Conservation (phyloP, 805 yeast species). For the Torulaspora quercuum region DNA sequence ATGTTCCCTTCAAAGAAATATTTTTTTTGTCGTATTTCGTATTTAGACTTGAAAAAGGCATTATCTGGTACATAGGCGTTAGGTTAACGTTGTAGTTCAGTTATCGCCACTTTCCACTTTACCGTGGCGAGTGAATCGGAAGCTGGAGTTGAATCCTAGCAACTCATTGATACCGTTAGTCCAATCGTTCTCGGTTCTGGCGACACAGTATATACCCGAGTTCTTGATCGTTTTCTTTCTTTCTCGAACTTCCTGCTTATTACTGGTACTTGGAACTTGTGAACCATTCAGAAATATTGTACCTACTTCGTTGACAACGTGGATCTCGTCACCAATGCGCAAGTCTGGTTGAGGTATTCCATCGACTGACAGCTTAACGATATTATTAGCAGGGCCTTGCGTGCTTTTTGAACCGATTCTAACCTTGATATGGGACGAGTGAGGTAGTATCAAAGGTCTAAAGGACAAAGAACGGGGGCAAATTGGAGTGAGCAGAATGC, state of each 20-base stretch:
- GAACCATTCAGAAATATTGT: constrained; percentile 54
- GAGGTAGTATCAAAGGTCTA: constrained; percentile 80
- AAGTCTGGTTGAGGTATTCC: constrained; percentile 74
- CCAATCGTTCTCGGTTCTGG: constrained; percentile 85
- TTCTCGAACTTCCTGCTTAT: constrained; percentile 17
- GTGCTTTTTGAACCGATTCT: constrained; percentile 50
- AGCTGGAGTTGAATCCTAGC: constrained; percentile 83
- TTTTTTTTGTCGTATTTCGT: too few relatives aligned
- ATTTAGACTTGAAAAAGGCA: too few relatives aligned
- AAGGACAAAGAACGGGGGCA: constrained; percentile 91
- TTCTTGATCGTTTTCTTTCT: constrained; percentile 26
- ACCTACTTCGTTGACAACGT: constrained; percentile 63
- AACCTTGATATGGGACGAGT: constrained; percentile 67
- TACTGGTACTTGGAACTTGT: constrained; percentile 41
- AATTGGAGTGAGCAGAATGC: constrained; percentile 80
- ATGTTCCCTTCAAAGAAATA: constrained; percentile 22
- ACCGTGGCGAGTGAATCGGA: constrained; percentile 45
- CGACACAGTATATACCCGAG: constrained; percentile 83
- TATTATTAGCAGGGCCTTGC: constrained; percentile 37
- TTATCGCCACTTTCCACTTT: constrained; percentile 1
- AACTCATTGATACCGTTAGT: constrained; percentile 83
- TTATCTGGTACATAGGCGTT: too few relatives aligned
- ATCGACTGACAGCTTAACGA: constrained; percentile 69
- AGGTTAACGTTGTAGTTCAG: constrained; percentile 9
- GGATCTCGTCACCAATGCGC: constrained; percentile 73